Evolutionary conservation across 441 rosid species (phyloP).

Genomic region (Gossypium davidsonii): DNA sequence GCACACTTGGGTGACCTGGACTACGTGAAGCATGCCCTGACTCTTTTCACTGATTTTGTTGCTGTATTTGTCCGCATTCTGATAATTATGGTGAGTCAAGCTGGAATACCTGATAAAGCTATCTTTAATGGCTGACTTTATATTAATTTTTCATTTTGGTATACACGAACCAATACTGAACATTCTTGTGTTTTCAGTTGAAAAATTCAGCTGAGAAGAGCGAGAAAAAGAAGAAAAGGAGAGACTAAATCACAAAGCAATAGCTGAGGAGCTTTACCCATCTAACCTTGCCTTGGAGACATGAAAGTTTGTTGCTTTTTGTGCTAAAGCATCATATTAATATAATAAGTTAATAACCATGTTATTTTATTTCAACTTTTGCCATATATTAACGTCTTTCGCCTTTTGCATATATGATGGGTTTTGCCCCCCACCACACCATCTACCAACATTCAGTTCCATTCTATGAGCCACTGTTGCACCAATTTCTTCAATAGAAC

Average conservation of each 20-base stretch:
- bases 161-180: background rate
- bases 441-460: too few relatives aligned
- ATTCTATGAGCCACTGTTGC: too few relatives aligned
- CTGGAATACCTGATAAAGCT: background rate
- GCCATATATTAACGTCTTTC: too few relatives aligned
- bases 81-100: constrained; percentile 54
- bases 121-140: background rate
- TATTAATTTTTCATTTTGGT: background rate
- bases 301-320: background rate
- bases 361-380: too few relatives aligned
- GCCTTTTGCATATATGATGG: too few relatives aligned
- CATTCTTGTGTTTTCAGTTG: constrained; percentile 34
- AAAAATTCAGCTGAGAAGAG: constrained; percentile 57
- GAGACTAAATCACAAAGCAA: constrained; percentile 24
- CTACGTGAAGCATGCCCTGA: constrained; percentile 66
- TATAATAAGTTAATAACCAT: background rate
- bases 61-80: constrained; percentile 70
- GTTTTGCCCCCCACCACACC: too few relatives aligned
- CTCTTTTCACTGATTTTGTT: constrained; percentile 70
- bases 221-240: constrained; percentile 52
- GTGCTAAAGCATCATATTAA: background rate
- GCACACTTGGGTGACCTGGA: constrained; percentile 75
- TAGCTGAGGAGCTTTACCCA: background rate
- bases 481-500: background rate
- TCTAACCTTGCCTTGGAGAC: background rate